Evolutionary conservation across 2,329 filamentous ascomycete genomes (phyloP).

Genomic region (Didymella arachidicola): DNA sequence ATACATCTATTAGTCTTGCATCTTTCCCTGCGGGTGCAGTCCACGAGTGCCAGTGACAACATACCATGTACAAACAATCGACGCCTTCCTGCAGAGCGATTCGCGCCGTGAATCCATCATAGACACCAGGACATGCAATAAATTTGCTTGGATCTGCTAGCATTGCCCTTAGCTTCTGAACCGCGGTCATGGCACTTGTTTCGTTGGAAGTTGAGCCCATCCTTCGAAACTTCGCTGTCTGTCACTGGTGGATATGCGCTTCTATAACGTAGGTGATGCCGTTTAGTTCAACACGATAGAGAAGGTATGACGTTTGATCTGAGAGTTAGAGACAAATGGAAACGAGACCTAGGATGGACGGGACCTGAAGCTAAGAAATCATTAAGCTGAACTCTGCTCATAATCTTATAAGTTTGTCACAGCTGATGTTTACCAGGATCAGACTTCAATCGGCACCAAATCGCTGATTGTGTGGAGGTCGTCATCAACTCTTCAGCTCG

Average conservation of each 20-base stretch:
- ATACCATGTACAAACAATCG: constrained; percentile 72
- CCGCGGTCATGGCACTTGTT: constrained; percentile 31
- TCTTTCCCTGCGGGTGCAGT: not conserved
- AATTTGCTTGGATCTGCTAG: constrained; percentile 44
- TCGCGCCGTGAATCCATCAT: constrained; percentile 71
- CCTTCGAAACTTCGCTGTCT: not conserved
- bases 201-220: constrained; percentile 23
- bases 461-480: not conserved
- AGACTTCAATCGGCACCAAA: constrained; percentile 1
- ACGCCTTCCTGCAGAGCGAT: constrained; percentile 70
- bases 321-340: not conserved
- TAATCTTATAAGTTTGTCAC: constrained; percentile 7
- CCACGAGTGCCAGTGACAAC: constrained; percentile 17
- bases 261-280: constrained; percentile 4
- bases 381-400: constrained; percentile 6
- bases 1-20: not conserved
- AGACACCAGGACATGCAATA: constrained; percentile 70
- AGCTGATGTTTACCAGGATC: constrained; percentile 9
- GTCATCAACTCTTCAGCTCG: not conserved
- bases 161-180: constrained; percentile 44
- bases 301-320: constrained; percentile 1
- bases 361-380: constrained; percentile 1
- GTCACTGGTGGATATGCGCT: not conserved
- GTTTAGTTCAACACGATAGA: constrained; percentile 10
- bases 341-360: constrained; percentile 2